Evolutionary conservation across 2,329 filamentous ascomycete species (phyloP).

Genomic region (Talaromyces sp.): DNA sequence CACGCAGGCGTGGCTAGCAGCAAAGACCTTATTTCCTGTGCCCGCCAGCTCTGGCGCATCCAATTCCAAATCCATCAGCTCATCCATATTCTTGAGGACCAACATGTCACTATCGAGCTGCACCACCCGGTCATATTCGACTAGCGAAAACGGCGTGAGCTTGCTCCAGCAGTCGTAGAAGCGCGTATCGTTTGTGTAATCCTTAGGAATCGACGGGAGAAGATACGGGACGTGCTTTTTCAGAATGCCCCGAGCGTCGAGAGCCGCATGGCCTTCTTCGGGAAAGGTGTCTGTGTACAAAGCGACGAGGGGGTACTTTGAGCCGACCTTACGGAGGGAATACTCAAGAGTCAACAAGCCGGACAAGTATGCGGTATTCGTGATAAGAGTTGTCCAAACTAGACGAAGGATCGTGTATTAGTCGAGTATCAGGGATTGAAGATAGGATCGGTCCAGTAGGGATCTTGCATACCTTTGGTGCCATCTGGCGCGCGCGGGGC

Average conservation of each 20-base stretch:
- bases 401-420: neutral
- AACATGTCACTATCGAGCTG: conserved; percentile 90
- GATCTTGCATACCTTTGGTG: conserved; percentile 11
- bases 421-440: neutral
- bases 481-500: neutral
- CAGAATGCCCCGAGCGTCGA: conserved; percentile 66
- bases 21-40: conserved; percentile 66
- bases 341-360: conserved; percentile 79
- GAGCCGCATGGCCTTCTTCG: conserved; percentile 62
- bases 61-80: conserved; percentile 78
- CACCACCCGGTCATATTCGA: conserved; percentile 73
- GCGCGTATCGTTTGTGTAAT: conserved; percentile 73
- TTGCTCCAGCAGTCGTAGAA: conserved; percentile 93
- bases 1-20: conserved; percentile 77
- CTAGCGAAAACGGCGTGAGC: conserved; percentile 71
- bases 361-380: conserved; percentile 75
- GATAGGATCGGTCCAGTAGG: neutral
- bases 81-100: conserved; percentile 80
- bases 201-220: conserved; percentile 60
- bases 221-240: conserved; percentile 70
- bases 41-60: conserved; percentile 54
- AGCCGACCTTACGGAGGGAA: conserved; percentile 63
- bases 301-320: conserved; percentile 74
- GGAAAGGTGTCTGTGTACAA: conserved; percentile 80
- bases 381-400: conserved; percentile 89